Conservation (phyloP, 768 basidiomycete genomes). For the Hypsizygus marmoreus region DNA sequence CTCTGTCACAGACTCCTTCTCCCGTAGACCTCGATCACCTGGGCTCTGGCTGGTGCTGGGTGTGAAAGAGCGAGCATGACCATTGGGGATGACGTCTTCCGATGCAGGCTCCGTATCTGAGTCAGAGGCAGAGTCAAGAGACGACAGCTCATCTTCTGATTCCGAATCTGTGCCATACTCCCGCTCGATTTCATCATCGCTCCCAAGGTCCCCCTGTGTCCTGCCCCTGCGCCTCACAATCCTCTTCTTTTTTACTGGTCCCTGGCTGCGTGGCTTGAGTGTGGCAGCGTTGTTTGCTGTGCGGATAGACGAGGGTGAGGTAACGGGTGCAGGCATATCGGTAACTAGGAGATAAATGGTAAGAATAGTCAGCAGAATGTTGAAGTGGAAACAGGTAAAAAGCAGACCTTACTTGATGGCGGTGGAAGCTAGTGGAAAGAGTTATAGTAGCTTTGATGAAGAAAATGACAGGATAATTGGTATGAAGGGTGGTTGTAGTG, state of each 20-base stretch:
- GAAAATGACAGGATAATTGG: conserved; percentile 22
- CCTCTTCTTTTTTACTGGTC: conserved; percentile 42
- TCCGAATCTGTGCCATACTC: conserved; percentile 74
- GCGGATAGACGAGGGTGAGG: conserved; percentile 35
- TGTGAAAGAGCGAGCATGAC: conserved; percentile 58
- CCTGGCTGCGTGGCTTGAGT: conserved; percentile 34
- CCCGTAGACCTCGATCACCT: conserved; percentile 36
- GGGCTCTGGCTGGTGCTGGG: conserved; percentile 70
- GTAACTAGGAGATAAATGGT: conserved; percentile 23
- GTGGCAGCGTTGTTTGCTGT: conserved; percentile 28
- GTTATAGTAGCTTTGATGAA: conserved; percentile 11
- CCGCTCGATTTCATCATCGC: conserved; percentile 79
- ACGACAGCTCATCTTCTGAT: conserved; percentile 62
- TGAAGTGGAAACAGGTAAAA: conserved; percentile 10
- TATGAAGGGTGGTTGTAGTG: conserved; percentile 7
- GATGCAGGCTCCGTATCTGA: conserved; percentile 73
- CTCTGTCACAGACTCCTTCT: conserved; percentile 33
- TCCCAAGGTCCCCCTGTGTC: conserved; percentile 57
- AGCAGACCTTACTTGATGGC: conserved; percentile 38
- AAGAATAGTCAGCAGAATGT: conserved; percentile 21
- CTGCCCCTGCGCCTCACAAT: conserved; percentile 65
- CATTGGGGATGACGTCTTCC: conserved; percentile 57
- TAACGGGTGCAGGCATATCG: conserved; percentile 49
- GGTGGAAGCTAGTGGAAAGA: background rate
- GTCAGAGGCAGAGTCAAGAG: conserved; percentile 60